These are phyloP conservation scores for Fusarium multiceps DNA, from an alignment of 2,329 filamentous ascomycete species.

Conservation along the genomic window DNA sequence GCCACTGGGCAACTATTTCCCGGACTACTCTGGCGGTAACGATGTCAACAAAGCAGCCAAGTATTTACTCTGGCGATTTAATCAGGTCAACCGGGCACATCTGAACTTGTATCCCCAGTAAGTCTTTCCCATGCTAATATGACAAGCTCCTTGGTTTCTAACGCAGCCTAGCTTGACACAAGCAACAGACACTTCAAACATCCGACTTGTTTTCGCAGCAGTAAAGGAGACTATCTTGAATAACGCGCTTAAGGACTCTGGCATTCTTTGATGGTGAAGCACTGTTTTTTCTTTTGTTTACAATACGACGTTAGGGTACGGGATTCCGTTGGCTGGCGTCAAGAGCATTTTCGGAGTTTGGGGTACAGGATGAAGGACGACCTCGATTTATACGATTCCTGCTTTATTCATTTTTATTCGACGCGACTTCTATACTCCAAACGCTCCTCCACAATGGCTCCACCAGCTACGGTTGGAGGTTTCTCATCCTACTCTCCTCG, in stretches of 20 bases:
- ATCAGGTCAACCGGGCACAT: slow-evolving; percentile 96
- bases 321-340: slow-evolving; percentile 42
- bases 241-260: slow-evolving; percentile 97
- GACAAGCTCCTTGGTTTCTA: slow-evolving; percentile 10
- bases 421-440: slow-evolving; percentile 33
- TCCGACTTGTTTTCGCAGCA: slow-evolving; percentile 95
- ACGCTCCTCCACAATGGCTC: slow-evolving; percentile 27
- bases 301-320: slow-evolving; percentile 42
- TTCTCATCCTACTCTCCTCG: slow-evolving; percentile 18
- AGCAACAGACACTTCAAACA: slow-evolving; percentile 98
- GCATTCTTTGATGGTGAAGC: slow-evolving; percentile 76
- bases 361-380: slow-evolving; percentile 39
- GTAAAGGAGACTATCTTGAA: slow-evolving; percentile 99
- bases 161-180: slow-evolving; percentile 80
- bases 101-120: slow-evolving; percentile 98
- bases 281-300: slow-evolving; percentile 32
- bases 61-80: slow-evolving; percentile 97
- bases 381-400: slow-evolving; percentile 38
- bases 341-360: slow-evolving; percentile 46
- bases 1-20: slow-evolving; percentile 94
- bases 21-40: slow-evolving; percentile 96
- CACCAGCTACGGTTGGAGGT: slow-evolving; percentile 19
- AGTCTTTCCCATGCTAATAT: slow-evolving; percentile 50
- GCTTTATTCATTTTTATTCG: slow-evolving; percentile 28
- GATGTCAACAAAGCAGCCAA: slow-evolving; percentile 98